Conservation (phyloP, 371 early-diverging fungal genomes). For the Circinella umbellata region DNA sequence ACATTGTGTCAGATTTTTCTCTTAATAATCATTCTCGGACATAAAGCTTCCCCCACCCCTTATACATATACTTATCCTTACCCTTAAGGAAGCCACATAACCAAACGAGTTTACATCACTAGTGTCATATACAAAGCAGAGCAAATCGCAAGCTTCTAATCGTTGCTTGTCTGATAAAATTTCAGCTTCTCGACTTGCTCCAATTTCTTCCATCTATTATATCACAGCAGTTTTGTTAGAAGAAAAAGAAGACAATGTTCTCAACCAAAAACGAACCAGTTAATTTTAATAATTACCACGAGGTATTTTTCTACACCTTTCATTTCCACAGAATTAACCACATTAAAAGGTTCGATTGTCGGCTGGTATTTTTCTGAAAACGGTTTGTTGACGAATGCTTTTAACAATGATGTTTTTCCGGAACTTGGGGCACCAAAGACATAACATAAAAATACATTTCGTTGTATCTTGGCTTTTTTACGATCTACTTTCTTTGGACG, state of each 20-base stretch:
- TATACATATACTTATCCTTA: conserved; percentile 32
- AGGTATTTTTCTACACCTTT: conserved; percentile 93
- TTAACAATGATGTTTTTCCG: conserved; percentile 91
- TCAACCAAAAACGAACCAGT: no score
- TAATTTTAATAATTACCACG: conserved; percentile 61
- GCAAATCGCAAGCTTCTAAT: conserved; percentile 87
- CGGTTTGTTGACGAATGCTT: conserved; percentile 83
- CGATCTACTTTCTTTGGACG: conserved; percentile 70
- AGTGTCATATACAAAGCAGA: conserved; percentile 94
- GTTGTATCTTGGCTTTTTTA: conserved; percentile 82
- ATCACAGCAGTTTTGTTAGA: background rate
- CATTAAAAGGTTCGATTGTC: conserved; percentile 76
- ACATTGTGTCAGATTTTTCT: no score
- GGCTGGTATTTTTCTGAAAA: conserved; percentile 78
- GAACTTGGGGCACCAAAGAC: conserved; percentile 93
- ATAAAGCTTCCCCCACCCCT: no score
- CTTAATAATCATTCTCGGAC: no score
- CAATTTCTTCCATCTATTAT: conserved; percentile 88
- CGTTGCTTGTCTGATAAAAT: conserved; percentile 77
- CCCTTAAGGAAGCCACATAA: conserved; percentile 84
- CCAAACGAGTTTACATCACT: conserved; percentile 93
- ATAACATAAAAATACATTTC: conserved; percentile 91
- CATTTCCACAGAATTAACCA: conserved; percentile 94
- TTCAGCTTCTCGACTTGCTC: conserved; percentile 76
- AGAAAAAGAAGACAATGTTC: background rate